Evolutionary conservation across 768 basidiomycete species (phyloP).

Genomic region (Boletus fagicola): DNA sequence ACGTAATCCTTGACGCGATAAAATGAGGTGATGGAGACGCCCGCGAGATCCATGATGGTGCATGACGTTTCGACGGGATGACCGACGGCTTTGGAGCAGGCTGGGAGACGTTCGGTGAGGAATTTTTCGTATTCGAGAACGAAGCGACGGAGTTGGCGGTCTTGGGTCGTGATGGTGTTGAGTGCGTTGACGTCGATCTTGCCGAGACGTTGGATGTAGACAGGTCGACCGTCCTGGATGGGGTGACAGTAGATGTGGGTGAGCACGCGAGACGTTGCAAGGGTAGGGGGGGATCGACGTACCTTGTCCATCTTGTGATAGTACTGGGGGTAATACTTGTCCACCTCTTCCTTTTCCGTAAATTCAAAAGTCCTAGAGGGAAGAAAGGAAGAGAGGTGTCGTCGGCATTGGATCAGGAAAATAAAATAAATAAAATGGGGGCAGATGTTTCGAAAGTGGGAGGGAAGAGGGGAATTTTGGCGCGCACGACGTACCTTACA

Average conservation of each 20-base stretch:
- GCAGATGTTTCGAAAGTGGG: too few species aligned
- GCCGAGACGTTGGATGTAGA: slow-evolving; percentile 94
- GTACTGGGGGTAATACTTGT: slow-evolving; percentile 93
- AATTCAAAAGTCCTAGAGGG: slow-evolving; percentile 70
- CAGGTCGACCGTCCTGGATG: slow-evolving; percentile 84
- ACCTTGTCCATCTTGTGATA: slow-evolving; percentile 97
- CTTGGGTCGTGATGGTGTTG: slow-evolving; percentile 76
- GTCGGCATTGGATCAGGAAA: too few species aligned
- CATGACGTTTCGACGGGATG: slow-evolving; percentile 95
- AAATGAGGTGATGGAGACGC: slow-evolving; percentile 71
- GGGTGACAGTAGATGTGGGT: too few species aligned
- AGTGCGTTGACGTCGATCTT: slow-evolving; percentile 84
- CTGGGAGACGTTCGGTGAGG: slow-evolving; percentile 75
- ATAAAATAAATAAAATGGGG: too few species aligned
- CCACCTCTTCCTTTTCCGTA: slow-evolving; percentile 75
- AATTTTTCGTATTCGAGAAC: slow-evolving; percentile 94
- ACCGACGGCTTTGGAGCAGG: slow-evolving; percentile 66
- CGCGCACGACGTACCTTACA: slow-evolving; percentile 46
- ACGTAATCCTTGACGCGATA: slow-evolving; percentile 94
- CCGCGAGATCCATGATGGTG: slow-evolving; percentile 91
- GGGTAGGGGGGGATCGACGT: neutral
- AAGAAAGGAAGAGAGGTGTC: too few species aligned
- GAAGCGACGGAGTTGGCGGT: slow-evolving; percentile 85
- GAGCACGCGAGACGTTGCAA: neutral
- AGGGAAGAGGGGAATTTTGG: too few species aligned